These are phyloP conservation scores for Starmera amethionina DNA, from an alignment of 805 yeast genomes.

Conservation along the genomic window DNA sequence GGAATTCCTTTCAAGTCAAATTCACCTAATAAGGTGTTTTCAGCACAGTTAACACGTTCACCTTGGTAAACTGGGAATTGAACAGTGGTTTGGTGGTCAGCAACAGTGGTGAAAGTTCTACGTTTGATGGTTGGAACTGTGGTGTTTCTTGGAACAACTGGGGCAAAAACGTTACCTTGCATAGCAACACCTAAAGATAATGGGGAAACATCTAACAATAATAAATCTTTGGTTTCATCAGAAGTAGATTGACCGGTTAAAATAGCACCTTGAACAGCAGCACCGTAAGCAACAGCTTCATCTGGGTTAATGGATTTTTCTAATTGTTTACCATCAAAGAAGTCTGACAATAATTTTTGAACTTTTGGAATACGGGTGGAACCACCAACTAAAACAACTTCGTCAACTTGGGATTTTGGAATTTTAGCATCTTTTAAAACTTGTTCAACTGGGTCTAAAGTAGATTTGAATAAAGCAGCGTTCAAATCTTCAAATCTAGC, in stretches of 20 bases:
- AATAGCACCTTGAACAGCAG: slow-evolving; percentile 99
- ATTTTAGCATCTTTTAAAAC: slow-evolving; percentile 88
- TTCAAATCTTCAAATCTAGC: slow-evolving; percentile 96
- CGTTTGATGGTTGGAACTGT: slow-evolving; percentile 99
- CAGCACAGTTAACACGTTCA: slow-evolving; percentile 98
- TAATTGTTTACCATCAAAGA: slow-evolving; percentile 93
- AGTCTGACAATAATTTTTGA: slow-evolving; percentile 88
- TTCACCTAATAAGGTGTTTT: slow-evolving; percentile 97
- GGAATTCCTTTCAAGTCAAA: slow-evolving; percentile 97
- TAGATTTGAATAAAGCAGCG: slow-evolving; percentile 87
- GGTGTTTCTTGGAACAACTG: slow-evolving; percentile 98
- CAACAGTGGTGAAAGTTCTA: slow-evolving; percentile 97
- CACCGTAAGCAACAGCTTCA: slow-evolving; percentile 99
- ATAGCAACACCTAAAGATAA: slow-evolving; percentile 98
- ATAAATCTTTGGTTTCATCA: slow-evolving; percentile 90
- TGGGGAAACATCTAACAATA: slow-evolving; percentile 95
- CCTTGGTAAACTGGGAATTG: slow-evolving; percentile 99
- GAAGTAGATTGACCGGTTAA: slow-evolving; percentile 86
- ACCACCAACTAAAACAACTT: slow-evolving; percentile 96
- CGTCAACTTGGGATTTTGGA: slow-evolving; percentile 78
- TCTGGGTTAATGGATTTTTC: slow-evolving; percentile 97
- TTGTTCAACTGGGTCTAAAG: slow-evolving; percentile 90
- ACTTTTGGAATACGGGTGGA: slow-evolving; percentile 98
- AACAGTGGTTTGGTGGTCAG: slow-evolving; percentile 97
- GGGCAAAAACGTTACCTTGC: slow-evolving; percentile 98